phyloP scores from a whole-genome alignment of 2,329 filamentous ascomycete species.

The Penicillium hordei region DNA sequence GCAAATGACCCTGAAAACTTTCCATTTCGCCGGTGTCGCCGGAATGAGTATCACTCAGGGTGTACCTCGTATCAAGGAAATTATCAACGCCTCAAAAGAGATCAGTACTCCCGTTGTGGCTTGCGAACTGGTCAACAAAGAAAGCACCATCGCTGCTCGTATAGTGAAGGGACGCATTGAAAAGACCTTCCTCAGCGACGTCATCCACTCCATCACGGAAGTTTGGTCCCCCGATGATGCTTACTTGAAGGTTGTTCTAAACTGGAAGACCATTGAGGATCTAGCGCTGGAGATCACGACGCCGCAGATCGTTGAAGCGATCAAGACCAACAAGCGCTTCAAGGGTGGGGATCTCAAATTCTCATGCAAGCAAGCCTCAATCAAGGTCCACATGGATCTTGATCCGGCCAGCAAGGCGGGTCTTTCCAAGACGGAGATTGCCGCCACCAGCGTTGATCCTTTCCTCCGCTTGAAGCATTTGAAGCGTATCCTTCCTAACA shows the following conservation, averaged over 20 bases:
- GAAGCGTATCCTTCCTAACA: constrained; percentile 74
- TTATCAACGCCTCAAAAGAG: constrained; percentile 93
- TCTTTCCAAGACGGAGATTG: constrained; percentile 45
- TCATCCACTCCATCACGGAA: constrained; percentile 78
- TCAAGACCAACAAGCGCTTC: constrained; percentile 78
- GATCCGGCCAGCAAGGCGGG: constrained; percentile 35
- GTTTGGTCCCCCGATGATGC: constrained; percentile 77
- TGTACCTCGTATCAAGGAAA: constrained; percentile 99
- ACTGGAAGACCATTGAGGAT: constrained; percentile 73
- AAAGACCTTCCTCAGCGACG: constrained; percentile 85
- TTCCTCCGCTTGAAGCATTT: constrained; percentile 73
- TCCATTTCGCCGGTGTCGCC: constrained; percentile 99
- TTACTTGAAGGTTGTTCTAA: constrained; percentile 78
- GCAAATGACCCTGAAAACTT: constrained; percentile 98
- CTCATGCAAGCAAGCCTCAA: constrained; percentile 50
- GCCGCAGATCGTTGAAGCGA: constrained; percentile 71
- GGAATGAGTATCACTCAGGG: constrained; percentile 99
- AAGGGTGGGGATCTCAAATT: constrained; percentile 65
- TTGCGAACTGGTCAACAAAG: constrained; percentile 76
- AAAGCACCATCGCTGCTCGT: constrained; percentile 74
- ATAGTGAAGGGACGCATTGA: constrained; percentile 93
- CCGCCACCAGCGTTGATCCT: constrained; percentile 45
- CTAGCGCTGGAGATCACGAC: constrained; percentile 78
- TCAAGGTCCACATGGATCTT: constrained; percentile 69
- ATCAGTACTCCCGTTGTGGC: constrained; percentile 95